Conservation (phyloP, 1,139 yeast genomes). For the Schwanniomyces etchellsii region DNA sequence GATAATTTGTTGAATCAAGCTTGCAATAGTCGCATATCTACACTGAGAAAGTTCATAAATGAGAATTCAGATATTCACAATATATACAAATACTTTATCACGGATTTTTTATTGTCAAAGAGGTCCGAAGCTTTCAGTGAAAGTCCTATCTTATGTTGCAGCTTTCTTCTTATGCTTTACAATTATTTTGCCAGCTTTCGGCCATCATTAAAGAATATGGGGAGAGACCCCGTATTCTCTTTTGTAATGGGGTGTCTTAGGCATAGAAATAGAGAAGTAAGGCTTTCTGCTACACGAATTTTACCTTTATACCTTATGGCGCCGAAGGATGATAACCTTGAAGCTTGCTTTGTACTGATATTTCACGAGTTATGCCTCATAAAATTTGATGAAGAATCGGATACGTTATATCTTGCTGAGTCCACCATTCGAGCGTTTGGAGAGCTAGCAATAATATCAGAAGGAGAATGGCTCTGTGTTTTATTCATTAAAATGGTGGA, state of each 20-base stretch:
- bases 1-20: constrained; percentile 17
- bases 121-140: constrained; percentile 6
- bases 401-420: constrained; percentile 46
- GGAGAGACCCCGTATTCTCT: constrained; percentile 16
- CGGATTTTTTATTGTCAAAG: constrained; percentile 13
- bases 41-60: constrained; percentile 16
- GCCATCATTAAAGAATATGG: constrained; percentile 26
- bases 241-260: constrained; percentile 17
- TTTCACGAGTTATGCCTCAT: constrained; percentile 31
- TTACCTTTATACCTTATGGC: constrained; percentile 40
- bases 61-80: constrained; percentile 17
- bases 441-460: constrained; percentile 50
- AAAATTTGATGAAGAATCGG: constrained; percentile 20
- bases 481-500: constrained; percentile 55
- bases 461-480: constrained; percentile 60
- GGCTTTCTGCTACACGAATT: constrained; percentile 44
- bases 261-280: constrained; percentile 43
- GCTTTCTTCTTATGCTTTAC: constrained; percentile 39
- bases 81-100: constrained; percentile 19
- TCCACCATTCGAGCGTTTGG: constrained; percentile 58
- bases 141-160: constrained; percentile 30
- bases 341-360: constrained; percentile 31
- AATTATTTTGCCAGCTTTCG: constrained; percentile 46
- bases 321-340: constrained; percentile 27
- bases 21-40: constrained; percentile 15